These are phyloP conservation scores for Fusarium dlaminii DNA, from an alignment of 2,329 filamentous ascomycete genomes.

Conservation along the genomic window DNA sequence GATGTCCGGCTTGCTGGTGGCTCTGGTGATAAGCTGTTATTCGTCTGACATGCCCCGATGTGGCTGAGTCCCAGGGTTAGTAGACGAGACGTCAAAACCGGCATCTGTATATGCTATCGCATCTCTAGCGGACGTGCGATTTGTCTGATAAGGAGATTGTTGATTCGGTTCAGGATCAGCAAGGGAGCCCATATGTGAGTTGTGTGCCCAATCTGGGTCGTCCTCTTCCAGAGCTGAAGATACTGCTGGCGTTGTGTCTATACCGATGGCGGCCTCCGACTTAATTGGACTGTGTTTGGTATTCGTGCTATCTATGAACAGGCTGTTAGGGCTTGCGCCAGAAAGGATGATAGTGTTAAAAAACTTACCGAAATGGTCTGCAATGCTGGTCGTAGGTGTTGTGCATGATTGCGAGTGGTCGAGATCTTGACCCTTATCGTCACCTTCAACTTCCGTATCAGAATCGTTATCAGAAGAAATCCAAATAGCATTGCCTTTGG, in stretches of 20 bases:
- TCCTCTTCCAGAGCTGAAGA: neutral
- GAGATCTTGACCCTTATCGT: neutral
- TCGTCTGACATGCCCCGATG: neutral
- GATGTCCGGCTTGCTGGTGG: neutral
- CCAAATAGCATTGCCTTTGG: neutral
- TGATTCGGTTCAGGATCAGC: neutral
- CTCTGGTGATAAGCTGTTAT: neutral
- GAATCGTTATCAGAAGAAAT: neutral
- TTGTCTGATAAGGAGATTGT: neutral
- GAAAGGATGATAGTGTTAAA: neutral
- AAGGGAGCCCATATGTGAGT: neutral
- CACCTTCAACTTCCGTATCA: neutral
- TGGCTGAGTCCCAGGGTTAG: neutral
- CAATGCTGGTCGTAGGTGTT: neutral
- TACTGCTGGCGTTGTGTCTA: neutral
- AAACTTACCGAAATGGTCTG: neutral
- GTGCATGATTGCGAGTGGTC: neutral
- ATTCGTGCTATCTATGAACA: neutral
- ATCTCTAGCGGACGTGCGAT: neutral
- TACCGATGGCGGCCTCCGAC: neutral
- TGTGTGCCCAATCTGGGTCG: neutral
- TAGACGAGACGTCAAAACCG: neutral
- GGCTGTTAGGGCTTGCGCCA: neutral
- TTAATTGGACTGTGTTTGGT: neutral
- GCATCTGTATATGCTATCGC: neutral